These are phyloP conservation scores for Fusarium tupiense DNA, from an alignment of 2,329 filamentous ascomycete genomes.

Conservation along the genomic window DNA sequence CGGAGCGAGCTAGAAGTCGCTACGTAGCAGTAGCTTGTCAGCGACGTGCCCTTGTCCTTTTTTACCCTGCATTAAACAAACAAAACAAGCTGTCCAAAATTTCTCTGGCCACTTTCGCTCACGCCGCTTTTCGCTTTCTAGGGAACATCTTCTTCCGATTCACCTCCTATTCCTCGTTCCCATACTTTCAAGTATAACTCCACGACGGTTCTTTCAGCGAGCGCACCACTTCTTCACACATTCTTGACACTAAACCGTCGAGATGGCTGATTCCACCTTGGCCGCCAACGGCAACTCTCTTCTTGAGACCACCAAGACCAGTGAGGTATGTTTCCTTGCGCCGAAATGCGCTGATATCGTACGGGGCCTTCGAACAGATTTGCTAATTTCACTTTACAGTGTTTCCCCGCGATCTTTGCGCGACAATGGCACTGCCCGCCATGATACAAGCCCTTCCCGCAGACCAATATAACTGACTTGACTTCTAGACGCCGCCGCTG, in stretches of 20 bases:
- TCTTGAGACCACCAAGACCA: constrained; percentile 60
- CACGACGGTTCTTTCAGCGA: constrained; percentile 18
- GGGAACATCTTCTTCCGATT: constrained; percentile 31
- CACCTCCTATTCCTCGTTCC: constrained; percentile 13
- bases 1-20: constrained; percentile 32
- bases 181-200: constrained; percentile 1
- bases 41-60: constrained; percentile 30
- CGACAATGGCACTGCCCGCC: background rate
- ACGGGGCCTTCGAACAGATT: constrained; percentile 26
- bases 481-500: constrained; percentile 58
- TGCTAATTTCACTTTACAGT: constrained; percentile 37
- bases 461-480: constrained; percentile 45
- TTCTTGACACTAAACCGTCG: constrained; percentile 39
- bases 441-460: background rate
- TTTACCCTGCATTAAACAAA: constrained; percentile 25
- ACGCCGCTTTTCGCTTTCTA: constrained; percentile 36
- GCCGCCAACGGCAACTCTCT: constrained; percentile 59
- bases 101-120: constrained; percentile 43
- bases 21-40: constrained; percentile 27
- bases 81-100: constrained; percentile 24
- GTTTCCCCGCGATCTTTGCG: constrained; percentile 6
- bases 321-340: constrained; percentile 58
- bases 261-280: constrained; percentile 45
- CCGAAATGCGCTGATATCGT: constrained; percentile 14
- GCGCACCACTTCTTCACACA: constrained; percentile 13